Conservation (phyloP, 352 stramenopile species). For the Halophytophthora polymorphica region DNA sequence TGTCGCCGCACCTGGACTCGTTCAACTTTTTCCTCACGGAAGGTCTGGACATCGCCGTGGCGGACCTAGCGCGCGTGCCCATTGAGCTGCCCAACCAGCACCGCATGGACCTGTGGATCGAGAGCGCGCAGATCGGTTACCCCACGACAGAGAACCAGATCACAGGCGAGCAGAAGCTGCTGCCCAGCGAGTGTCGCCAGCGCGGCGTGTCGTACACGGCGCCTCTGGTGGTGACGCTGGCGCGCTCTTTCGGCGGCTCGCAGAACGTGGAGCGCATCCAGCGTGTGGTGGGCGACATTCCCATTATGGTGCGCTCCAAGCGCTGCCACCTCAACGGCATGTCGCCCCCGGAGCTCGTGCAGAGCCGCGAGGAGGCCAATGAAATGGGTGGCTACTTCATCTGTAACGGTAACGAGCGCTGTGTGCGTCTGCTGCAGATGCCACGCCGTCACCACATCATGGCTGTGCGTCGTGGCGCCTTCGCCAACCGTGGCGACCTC, state of each 20-base stretch:
- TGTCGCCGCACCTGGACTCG: slow-evolving; percentile 96
- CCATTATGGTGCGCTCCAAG: slow-evolving; percentile 97
- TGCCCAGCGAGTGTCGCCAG: slow-evolving; percentile 96
- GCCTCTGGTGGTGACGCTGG: slow-evolving; percentile 92
- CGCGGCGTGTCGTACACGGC: slow-evolving; percentile 95
- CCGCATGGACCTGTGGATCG: slow-evolving; percentile 85
- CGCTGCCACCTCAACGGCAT: slow-evolving; percentile 93
- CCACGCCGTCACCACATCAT: slow-evolving; percentile 86
- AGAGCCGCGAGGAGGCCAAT: slow-evolving; percentile 90
- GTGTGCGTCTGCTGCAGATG: slow-evolving; percentile 97
- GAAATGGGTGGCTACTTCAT: slow-evolving; percentile 99
- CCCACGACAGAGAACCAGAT: slow-evolving; percentile 82
- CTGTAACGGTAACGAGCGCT: slow-evolving; percentile 98
- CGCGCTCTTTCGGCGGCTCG: slow-evolving; percentile 70
- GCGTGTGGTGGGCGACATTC: slow-evolving; percentile 92
- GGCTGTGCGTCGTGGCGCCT: slow-evolving; percentile 96
- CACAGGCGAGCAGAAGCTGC: slow-evolving; percentile 81
- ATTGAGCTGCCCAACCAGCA: slow-evolving; percentile 89
- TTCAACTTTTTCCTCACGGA: slow-evolving; percentile 98
- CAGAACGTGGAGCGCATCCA: slow-evolving; percentile 84
- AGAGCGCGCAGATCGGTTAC: slow-evolving; percentile 94
- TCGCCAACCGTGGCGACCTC: slow-evolving; percentile 94
- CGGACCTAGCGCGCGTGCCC: slow-evolving; percentile 89
- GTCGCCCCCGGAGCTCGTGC: slow-evolving; percentile 84
- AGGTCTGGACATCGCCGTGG: slow-evolving; percentile 91